phyloP scores from a whole-genome alignment of 2,329 filamentous ascomycete species.

The Talaromyces atroroseus region DNA sequence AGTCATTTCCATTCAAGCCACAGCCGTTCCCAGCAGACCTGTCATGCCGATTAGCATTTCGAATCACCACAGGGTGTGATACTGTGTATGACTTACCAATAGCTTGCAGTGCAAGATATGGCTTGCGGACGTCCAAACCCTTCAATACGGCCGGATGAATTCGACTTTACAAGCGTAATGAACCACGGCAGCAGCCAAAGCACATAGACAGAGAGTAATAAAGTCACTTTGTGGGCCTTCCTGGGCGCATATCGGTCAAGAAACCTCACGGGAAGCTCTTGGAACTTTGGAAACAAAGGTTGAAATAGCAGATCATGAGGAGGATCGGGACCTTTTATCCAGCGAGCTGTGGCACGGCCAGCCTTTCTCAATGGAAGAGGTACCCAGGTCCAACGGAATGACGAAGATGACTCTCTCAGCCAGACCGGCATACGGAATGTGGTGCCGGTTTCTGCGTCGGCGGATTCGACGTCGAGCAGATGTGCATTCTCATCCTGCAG shows the following conservation, averaged over 20 bases:
- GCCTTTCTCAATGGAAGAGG: slow-evolving; percentile 42
- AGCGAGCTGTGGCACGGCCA: slow-evolving; percentile 37
- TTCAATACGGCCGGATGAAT: slow-evolving; percentile 43
- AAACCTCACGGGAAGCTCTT: slow-evolving; percentile 41
- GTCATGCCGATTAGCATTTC: neutral
- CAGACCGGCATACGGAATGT: slow-evolving; percentile 38
- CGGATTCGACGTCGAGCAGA: slow-evolving; percentile 7
- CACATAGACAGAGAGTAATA: slow-evolving; percentile 40
- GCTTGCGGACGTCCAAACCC: slow-evolving; percentile 43
- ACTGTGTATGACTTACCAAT: slow-evolving; percentile 35
- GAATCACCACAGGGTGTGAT: neutral
- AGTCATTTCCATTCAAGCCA: slow-evolving; percentile 51
- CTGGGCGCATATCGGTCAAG: slow-evolving; percentile 43
- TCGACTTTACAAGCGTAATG: slow-evolving; percentile 40
- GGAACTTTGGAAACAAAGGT: slow-evolving; percentile 42
- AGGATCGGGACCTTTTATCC: slow-evolving; percentile 46
- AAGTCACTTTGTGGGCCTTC: slow-evolving; percentile 38
- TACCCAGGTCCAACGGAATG: slow-evolving; percentile 45
- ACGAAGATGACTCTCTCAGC: slow-evolving; percentile 44
- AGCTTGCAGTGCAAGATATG: slow-evolving; percentile 42
- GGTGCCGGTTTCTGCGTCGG: neutral
- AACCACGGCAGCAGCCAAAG: slow-evolving; percentile 46
- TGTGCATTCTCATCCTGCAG: neutral
- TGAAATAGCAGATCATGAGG: slow-evolving; percentile 42
- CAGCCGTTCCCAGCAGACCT: slow-evolving; percentile 44